phyloP scores from a whole-genome alignment of 2,329 filamentous ascomycete genomes.

The Acephala macrosclerotiorum region DNA sequence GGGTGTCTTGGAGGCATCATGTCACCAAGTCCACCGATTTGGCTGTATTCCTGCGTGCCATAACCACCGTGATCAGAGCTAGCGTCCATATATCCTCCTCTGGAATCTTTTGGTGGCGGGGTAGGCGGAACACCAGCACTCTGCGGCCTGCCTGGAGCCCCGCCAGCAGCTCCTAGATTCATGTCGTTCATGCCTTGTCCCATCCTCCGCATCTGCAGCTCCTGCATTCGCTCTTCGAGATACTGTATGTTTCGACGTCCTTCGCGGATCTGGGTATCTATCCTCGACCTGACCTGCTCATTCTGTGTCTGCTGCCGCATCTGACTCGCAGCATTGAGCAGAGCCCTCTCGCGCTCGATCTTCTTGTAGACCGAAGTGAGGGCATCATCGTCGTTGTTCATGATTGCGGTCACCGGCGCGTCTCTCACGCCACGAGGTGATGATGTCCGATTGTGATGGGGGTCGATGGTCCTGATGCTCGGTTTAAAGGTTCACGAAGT shows the following conservation, averaged over 20 bases:
- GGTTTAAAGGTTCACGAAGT: conserved; percentile 31
- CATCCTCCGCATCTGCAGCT: conserved; percentile 83
- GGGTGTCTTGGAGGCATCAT: conserved; percentile 84
- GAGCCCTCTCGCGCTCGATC: conserved; percentile 95
- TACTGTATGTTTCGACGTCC: conserved; percentile 93
- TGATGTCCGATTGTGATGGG: conserved; percentile 14
- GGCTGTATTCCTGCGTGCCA: conserved; percentile 61
- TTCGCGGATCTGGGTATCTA: conserved; percentile 94
- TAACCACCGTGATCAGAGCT: conserved; percentile 68
- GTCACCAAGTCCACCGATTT: conserved; percentile 70
- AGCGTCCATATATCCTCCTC: conserved; percentile 52
- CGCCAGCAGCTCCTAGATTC: conserved; percentile 59
- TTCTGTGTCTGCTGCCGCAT: conserved; percentile 98
- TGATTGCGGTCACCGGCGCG: conserved; percentile 40
- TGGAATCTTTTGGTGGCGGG: conserved; percentile 78
- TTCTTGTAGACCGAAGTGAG: conserved; percentile 89
- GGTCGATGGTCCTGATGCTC: conserved; percentile 10
- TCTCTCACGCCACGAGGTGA: conserved; percentile 32
- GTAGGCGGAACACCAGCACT: conserved; percentile 61
- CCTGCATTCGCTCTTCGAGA: conserved; percentile 89
- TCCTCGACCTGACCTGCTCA: conserved; percentile 84
- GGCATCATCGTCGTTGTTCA: conserved; percentile 70
- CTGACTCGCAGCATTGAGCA: conserved; percentile 91
- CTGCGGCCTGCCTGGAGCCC: conserved; percentile 50
- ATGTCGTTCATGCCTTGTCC: conserved; percentile 72